These are phyloP conservation scores for Ganoderma meredithae DNA, from an alignment of 1,284 basidiomycete species.

Conservation along the genomic window DNA sequence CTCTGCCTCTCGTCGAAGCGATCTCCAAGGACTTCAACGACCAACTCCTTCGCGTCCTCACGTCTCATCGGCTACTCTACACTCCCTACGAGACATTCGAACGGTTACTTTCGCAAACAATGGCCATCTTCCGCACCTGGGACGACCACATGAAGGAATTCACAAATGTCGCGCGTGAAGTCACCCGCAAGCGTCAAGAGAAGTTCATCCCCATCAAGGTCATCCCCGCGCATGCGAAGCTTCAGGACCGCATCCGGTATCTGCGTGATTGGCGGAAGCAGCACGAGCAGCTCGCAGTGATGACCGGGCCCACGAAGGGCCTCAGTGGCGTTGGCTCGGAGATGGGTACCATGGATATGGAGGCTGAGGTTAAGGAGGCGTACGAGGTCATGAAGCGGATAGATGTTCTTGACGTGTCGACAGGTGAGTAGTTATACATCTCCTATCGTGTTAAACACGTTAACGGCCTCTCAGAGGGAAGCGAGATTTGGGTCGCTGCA, in stretches of 20 bases:
- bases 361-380: constrained; percentile 94
- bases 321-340: constrained; percentile 76
- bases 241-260: constrained; percentile 91
- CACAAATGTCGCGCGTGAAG: constrained; percentile 95
- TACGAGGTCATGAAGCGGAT: constrained; percentile 97
- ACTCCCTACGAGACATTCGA: constrained; percentile 96
- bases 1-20: constrained; percentile 95
- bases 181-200: constrained; percentile 90
- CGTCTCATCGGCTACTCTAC: constrained; percentile 90
- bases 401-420: constrained; percentile 93
- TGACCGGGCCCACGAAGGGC: constrained; percentile 95
- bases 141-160: constrained; percentile 98
- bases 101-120: constrained; percentile 78
- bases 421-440: constrained; percentile 59
- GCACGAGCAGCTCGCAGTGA: constrained; percentile 96
- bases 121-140: constrained; percentile 92
- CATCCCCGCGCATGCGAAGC: constrained; percentile 87
- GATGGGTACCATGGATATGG: constrained; percentile 92
- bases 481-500: constrained; percentile 97
- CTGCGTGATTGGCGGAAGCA: constrained; percentile 94
- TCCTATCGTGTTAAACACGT: no score
- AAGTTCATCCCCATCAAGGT: constrained; percentile 99
- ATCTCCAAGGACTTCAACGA: constrained; percentile 98
- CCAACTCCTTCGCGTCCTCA: constrained; percentile 90
- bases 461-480: constrained; percentile 72